Evolutionary conservation across 495 filamentous ascomycete species (phyloP), one percentile per base, ranked within the genome.

Genomic region (Sordaria brevicollis): DNA sequence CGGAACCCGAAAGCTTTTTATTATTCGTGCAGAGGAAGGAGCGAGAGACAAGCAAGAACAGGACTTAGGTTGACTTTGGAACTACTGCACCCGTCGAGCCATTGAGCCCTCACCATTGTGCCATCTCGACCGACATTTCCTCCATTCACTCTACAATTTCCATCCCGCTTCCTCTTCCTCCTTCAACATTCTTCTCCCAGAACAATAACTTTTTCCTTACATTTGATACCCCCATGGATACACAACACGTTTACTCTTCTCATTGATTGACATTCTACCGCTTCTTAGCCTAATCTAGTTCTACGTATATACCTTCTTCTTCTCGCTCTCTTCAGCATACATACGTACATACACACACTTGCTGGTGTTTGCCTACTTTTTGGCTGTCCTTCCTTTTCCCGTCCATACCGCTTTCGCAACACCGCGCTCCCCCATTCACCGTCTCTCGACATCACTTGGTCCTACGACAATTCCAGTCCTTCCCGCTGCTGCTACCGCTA

Each of bases 401-500:
- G 49, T 29, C 25, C 25, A 29, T 31, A 15, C 2, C 49, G 25
- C 33, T 29, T 17, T 62, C 49, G 49, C 49, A n/a, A n/a, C 49
- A 62, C 49, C 25, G 43, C 43, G 49, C 25, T 54, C 43, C 19
- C 43, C 43, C 31, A 6, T 25, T 2, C 35, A 8, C n/a, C 33
- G 17, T 31, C 49, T 65, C 67, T 54, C 29, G 29, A 65, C 67
- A 33, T 37, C 15, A 6, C 31, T n/a, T 35, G 6, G 9, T 65
- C 35, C n/a, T n/a, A n/a, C 67, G 29, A 29, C 35, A 3, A 41
- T 29, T 31, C 67, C 29, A 31, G 25, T 57, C 49, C 41, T 57
- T 10, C 69, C 66, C 54, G 70, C 67, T 65, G 75, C 65, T 9
- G 39, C 7, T 65, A n/a, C 66, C 54, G 70, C 67, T 65, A 74